Percentiles rank a stretch among this genome's conserved stretches.
Evolutionary conservation across 179 eudicot genomes (phyloP).

Genomic region (Vitellaria paradoxa): DNA sequence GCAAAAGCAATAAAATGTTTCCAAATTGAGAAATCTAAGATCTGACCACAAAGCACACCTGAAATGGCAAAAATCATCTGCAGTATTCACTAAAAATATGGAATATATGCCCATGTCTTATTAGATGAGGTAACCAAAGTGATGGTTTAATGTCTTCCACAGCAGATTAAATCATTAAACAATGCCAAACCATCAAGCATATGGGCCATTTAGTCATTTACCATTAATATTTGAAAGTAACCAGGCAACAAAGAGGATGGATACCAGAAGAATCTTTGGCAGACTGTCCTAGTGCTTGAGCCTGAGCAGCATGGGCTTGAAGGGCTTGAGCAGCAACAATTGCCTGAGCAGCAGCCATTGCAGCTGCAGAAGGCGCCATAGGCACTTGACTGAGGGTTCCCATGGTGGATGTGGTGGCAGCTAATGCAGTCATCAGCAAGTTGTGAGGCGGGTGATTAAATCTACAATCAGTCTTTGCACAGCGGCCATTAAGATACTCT

Average conservation of each 20-base stretch:
- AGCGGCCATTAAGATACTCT: conserved; percentile 82
- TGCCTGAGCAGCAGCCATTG: conserved; percentile 99
- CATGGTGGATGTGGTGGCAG: conserved; percentile 72
- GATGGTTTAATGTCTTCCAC: neutral
- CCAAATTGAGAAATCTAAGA: conserved; percentile 2
- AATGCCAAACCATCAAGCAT: neutral
- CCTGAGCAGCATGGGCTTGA: conserved; percentile 90
- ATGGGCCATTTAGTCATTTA: neutral
- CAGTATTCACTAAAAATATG: neutral
- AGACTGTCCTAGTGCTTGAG: conserved; percentile 53
- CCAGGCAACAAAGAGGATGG: neutral
- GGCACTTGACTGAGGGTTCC: conserved; percentile 93
- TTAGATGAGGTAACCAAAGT: neutral
- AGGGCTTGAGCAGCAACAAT: conserved; percentile 99
- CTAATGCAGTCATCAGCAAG: conserved; percentile 80
- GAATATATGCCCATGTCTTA: neutral
- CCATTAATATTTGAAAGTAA: neutral
- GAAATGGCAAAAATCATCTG: neutral
- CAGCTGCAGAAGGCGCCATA: conserved; percentile 99
- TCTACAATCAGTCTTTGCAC: conserved; percentile 80
- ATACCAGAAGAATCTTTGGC: conserved; percentile 63
- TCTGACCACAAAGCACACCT: neutral
- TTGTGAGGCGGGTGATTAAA: conserved; percentile 87
- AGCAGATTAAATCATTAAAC: neutral
- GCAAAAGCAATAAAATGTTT: neutral